phyloP scores from a whole-genome alignment of 805 yeast species.

The Sugiyamaella chiloensis region DNA sequence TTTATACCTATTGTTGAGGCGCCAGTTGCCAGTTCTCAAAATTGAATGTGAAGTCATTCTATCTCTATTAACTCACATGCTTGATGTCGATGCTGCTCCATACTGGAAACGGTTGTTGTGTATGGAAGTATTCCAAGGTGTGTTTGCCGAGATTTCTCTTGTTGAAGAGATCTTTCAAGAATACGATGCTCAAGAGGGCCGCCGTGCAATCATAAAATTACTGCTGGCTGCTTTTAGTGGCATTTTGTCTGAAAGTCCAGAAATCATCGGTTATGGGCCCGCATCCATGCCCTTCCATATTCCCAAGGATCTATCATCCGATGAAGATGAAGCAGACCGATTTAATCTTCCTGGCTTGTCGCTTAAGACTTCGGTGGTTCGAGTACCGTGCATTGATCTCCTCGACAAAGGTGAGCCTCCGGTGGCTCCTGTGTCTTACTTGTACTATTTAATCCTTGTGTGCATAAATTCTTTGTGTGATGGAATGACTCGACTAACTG shows the following conservation, averaged over 20 bases:
- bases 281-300: slow-evolving; percentile 16
- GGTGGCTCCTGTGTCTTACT: slow-evolving; percentile 56
- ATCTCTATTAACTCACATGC: slow-evolving; percentile 67
- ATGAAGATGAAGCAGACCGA: slow-evolving; percentile 6
- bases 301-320: slow-evolving; percentile 15
- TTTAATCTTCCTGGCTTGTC: slow-evolving; percentile 15
- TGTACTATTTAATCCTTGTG: slow-evolving; percentile 53
- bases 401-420: slow-evolving; percentile 84
- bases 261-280: slow-evolving; percentile 31
- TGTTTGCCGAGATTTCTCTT: slow-evolving; percentile 55
- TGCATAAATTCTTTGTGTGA: slow-evolving; percentile 59
- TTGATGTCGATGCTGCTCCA: slow-evolving; percentile 56
- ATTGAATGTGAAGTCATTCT: slow-evolving; percentile 81
- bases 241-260: slow-evolving; percentile 36
- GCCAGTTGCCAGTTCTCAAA: slow-evolving; percentile 59
- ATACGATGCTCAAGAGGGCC: slow-evolving; percentile 58
- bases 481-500: slow-evolving; percentile 52
- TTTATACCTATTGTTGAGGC: slow-evolving; percentile 56
- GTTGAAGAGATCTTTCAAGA: slow-evolving; percentile 52
- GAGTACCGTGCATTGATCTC: slow-evolving; percentile 63
- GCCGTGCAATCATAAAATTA: slow-evolving; percentile 59
- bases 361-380: slow-evolving; percentile 39
- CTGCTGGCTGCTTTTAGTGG: slow-evolving; percentile 44
- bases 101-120: slow-evolving; percentile 73
- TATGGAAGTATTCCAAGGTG: slow-evolving; percentile 63